A percentile compares a stretch with the other conserved stretches of the same genome.
Evolutionary conservation across 2,329 filamentous ascomycete genomes (phyloP).

Genomic region (Fusarium humuli): DNA sequence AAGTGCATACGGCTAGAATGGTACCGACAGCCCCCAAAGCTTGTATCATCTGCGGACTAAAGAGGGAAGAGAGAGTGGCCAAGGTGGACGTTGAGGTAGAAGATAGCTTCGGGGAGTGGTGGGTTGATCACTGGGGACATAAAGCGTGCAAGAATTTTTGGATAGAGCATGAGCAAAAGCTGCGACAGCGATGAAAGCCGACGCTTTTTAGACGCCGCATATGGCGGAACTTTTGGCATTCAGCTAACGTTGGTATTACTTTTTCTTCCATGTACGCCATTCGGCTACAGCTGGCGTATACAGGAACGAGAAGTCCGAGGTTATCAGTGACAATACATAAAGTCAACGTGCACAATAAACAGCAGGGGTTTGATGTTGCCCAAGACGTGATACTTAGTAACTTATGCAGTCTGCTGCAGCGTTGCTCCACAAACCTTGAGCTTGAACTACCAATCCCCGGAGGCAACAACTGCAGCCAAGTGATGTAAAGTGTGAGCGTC

Average conservation of each 20-base stretch:
- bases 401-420: conserved; percentile 20
- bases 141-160: conserved; percentile 86
- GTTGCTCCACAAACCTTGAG: conserved; percentile 25
- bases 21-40: conserved; percentile 78
- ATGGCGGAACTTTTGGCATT: background rate
- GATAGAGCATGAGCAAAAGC: conserved; percentile 76
- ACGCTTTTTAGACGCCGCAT: background rate
- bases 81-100: conserved; percentile 82
- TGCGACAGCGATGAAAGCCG: conserved; percentile 71
- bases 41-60: conserved; percentile 89
- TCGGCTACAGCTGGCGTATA: background rate
- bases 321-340: background rate
- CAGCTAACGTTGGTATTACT: background rate
- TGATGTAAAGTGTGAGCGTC: conserved; percentile 17
- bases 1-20: conserved; percentile 75
- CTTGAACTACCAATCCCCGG: conserved; percentile 21
- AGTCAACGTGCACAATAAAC: conserved; percentile 3
- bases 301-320: background rate
- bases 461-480: conserved; percentile 5
- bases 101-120: conserved; percentile 97
- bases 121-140: conserved; percentile 90
- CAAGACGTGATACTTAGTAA: conserved; percentile 19
- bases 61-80: conserved; percentile 83
- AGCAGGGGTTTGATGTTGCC: conserved; percentile 8
- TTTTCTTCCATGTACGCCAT: background rate